Evolutionary conservation across 345 rosid species (phyloP).

Genomic region (Excoecaria agallocha): DNA sequence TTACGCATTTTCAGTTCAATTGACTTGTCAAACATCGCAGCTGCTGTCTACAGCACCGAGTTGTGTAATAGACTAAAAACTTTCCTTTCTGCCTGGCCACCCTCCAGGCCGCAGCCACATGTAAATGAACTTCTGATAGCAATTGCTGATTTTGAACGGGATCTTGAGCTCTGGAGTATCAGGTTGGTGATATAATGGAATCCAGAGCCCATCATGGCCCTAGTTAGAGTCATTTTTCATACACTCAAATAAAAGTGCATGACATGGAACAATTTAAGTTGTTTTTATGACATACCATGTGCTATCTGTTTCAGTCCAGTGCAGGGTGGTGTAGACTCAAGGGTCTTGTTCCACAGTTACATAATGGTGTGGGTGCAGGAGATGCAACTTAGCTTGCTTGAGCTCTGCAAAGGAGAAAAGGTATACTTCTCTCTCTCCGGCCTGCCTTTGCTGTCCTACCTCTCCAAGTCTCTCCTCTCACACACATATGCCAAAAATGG

Average conservation of each 20-base stretch:
- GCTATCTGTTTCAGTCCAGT: constrained; percentile 22
- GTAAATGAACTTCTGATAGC: constrained; percentile 32
- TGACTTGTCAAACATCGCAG: constrained; percentile 31
- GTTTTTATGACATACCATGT: constrained; percentile 1
- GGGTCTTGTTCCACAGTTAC: constrained; percentile 30
- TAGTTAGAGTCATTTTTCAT: neutral
- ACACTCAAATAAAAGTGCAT: neutral
- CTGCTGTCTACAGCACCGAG: constrained; percentile 35
- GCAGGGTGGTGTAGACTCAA: constrained; percentile 32
- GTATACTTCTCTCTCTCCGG: constrained; percentile 1
- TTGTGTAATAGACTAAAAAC: constrained; percentile 27
- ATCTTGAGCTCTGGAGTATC: constrained; percentile 29
- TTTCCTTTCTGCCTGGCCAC: constrained; percentile 33
- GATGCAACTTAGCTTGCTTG: constrained; percentile 32
- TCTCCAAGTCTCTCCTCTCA: neutral
- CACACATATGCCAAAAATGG: neutral
- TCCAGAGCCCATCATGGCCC: neutral
- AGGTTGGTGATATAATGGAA: constrained; percentile 20
- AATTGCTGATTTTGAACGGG: constrained; percentile 29
- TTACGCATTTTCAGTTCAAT: constrained; percentile 31
- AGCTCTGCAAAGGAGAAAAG: constrained; percentile 34
- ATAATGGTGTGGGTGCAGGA: constrained; percentile 39
- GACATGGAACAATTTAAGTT: constrained; percentile 1
- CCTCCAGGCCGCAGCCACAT: constrained; percentile 32
- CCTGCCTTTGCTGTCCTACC: neutral